Percentiles rank a stretch among this genome's conserved stretches.
These are phyloP conservation scores for Basipetospora chlamydospora DNA, from an alignment of 2,329 filamentous ascomycete species.

Conservation along the genomic window DNA sequence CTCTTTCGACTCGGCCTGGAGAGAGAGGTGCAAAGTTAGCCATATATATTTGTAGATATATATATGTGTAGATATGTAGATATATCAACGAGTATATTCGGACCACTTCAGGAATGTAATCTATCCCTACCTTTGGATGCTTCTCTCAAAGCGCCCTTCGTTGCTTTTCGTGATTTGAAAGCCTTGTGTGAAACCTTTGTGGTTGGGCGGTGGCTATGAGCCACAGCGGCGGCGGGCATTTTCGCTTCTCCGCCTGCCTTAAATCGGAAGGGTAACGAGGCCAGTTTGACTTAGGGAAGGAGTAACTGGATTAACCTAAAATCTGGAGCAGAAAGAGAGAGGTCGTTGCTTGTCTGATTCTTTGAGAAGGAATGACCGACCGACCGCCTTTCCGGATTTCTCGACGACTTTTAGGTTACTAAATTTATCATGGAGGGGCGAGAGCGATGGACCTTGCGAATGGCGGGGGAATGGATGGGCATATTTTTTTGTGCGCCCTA, in stretches of 20 bases:
- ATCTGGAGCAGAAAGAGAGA: neutral
- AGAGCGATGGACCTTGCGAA: neutral
- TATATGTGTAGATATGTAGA: too few species aligned
- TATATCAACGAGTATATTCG: too few species aligned
- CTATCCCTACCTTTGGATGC: constrained; percentile 55
- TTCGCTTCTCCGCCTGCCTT: constrained; percentile 63
- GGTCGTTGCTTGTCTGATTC: neutral
- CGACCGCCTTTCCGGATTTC: constrained; percentile 4
- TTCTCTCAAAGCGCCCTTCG: constrained; percentile 77
- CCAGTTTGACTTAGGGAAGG: constrained; percentile 32
- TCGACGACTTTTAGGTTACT: neutral
- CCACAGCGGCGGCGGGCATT: constrained; percentile 51
- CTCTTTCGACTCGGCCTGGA: constrained; percentile 67
- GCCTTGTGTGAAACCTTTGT: constrained; percentile 80
- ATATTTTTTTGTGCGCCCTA: constrained; percentile 15
- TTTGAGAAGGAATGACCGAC: neutral
- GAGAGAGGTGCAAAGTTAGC: constrained; percentile 2
- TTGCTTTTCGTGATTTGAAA: constrained; percentile 85
- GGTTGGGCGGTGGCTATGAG: constrained; percentile 83
- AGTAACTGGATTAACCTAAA: neutral
- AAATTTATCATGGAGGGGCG: too few species aligned
- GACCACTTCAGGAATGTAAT: too few species aligned
- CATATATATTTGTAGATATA: neutral
- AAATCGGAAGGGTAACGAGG: constrained; percentile 70
- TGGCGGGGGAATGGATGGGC: constrained; percentile 7